Conservation (phyloP, 257 asterid species). For the Solanum pinnatisectum region DNA sequence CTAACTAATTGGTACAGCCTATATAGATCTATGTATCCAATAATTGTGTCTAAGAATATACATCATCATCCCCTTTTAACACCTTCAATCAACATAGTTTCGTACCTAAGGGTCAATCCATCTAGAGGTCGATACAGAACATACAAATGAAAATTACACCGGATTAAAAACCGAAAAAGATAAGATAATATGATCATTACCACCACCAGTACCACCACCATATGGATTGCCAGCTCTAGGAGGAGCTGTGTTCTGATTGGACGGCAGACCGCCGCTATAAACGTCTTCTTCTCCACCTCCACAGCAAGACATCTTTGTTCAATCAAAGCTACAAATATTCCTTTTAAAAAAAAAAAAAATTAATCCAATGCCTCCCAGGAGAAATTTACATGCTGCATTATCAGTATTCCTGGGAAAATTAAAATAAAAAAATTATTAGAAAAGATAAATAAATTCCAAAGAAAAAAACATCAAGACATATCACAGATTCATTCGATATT, state of each 20-base stretch:
- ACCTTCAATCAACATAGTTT: background rate
- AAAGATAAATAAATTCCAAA: background rate
- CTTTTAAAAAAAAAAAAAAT: background rate
- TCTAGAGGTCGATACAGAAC: background rate
- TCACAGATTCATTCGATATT: background rate
- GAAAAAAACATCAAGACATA: background rate
- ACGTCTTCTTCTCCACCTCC: conserved; percentile 80
- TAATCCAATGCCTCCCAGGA: background rate
- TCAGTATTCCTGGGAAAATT: background rate
- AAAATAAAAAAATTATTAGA: background rate
- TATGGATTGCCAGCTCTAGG: conserved; percentile 50
- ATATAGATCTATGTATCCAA: background rate
- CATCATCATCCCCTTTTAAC: background rate
- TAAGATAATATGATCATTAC: conserved; percentile 5
- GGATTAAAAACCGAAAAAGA: background rate
- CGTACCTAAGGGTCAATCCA: background rate
- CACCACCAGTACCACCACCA: conserved; percentile 45
- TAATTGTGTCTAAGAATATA: background rate
- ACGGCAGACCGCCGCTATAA: conserved; percentile 48
- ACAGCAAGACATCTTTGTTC: conserved; percentile 60
- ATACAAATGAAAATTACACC: background rate
- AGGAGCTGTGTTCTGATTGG: conserved; percentile 57
- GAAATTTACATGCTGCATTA: background rate
- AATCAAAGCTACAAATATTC: background rate
- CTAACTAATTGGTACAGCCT: background rate